These are phyloP conservation scores for Xylariomycetidae sp. DNA, from an alignment of 2,329 filamentous ascomycete species.

Conservation along the genomic window DNA sequence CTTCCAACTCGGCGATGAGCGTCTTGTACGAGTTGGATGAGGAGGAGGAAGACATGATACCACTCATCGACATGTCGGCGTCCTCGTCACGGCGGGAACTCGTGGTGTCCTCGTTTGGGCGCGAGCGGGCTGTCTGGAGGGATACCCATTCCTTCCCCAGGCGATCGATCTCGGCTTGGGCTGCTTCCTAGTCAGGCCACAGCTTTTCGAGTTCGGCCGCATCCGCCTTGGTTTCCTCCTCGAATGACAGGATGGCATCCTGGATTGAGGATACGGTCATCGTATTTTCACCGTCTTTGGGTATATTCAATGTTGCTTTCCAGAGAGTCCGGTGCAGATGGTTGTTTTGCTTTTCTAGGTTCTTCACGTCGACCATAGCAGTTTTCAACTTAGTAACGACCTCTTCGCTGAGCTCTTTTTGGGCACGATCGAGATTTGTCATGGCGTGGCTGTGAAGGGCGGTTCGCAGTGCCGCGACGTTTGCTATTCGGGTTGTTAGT, in stretches of 20 bases:
- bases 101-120: no score
- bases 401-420: constrained; percentile 10
- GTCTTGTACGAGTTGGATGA: neutral
- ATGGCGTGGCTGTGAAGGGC: constrained; percentile 20
- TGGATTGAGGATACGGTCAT: constrained; percentile 6
- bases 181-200: constrained; percentile 19
- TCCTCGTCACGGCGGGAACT: no score
- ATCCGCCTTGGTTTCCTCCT: constrained; percentile 9
- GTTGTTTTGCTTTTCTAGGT: constrained; percentile 9
- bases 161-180: constrained; percentile 20
- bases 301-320: neutral
- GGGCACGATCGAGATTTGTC: constrained; percentile 13
- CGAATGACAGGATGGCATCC: constrained; percentile 11
- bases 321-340: constrained; percentile 7
- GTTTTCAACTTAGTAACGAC: constrained; percentile 11
- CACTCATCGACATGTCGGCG: no score
- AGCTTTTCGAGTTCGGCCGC: constrained; percentile 14
- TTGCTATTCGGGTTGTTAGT: constrained; percentile 14
- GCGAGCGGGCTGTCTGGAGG: no score
- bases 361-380: constrained; percentile 9
- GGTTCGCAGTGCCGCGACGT: constrained; percentile 19
- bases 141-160: constrained; percentile 8
- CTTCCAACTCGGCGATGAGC: constrained; percentile 11
- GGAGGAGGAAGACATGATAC: constrained; percentile 6
- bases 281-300: constrained; percentile 2